Conservation (phyloP, 208 protist species). For the Porcisia hertigi region DNA sequence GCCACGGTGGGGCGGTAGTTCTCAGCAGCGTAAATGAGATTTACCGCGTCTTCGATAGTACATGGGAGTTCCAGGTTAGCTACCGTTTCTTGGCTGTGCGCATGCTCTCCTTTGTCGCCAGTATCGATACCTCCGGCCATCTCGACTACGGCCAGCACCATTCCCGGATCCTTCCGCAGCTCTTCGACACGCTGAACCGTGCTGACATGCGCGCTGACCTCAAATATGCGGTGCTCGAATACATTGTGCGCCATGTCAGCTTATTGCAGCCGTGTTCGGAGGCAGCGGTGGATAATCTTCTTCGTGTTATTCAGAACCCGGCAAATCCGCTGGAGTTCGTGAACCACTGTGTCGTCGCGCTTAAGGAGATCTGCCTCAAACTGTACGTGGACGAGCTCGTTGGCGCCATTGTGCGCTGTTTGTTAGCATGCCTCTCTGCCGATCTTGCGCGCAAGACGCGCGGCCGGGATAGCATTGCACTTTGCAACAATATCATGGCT, state of each 20-base stretch:
- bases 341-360: conserved; percentile 47
- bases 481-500: conserved; percentile 71
- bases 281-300: conserved; percentile 61
- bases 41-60: conserved; percentile 59
- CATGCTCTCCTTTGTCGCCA: conserved; percentile 69
- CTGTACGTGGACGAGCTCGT: conserved; percentile 78
- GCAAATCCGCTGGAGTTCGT: conserved; percentile 59
- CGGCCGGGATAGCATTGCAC: conserved; percentile 27
- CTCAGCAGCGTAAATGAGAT: conserved; percentile 50
- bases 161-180: conserved; percentile 55
- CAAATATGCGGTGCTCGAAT: conserved; percentile 78
- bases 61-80: conserved; percentile 55
- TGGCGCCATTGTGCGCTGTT: conserved; percentile 76
- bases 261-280: conserved; percentile 64
- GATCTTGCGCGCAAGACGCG: conserved; percentile 27
- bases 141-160: conserved; percentile 43
- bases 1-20: conserved; percentile 50
- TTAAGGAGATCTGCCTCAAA: conserved; percentile 68
- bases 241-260: conserved; percentile 67
- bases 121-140: conserved; percentile 51
- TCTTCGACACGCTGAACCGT: conserved; percentile 75
- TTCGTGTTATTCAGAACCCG: conserved; percentile 48
- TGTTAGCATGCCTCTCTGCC: conserved; percentile 53
- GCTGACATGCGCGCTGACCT: conserved; percentile 49
- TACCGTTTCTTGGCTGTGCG: conserved; percentile 83